Base-by-base conservation (phyloP, 805 yeast species). In the Debaryomyces hansenii region DNA sequence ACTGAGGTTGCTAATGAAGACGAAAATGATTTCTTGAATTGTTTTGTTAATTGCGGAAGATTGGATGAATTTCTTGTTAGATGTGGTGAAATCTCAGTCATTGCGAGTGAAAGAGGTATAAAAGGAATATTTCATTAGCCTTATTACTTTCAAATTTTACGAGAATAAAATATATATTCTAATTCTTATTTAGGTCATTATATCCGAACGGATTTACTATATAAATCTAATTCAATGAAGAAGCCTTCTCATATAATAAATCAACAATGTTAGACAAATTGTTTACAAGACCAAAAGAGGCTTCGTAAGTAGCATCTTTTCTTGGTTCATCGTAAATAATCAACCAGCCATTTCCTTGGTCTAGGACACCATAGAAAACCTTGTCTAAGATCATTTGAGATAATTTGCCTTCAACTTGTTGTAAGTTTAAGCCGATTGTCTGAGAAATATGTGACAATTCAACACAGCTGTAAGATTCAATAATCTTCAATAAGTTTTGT, bases 311-410 rank as follows among this genome's bases (percentile, higher is more conserved):
- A 34, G 87, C 87, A 66, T 94, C 98, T 51, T 83, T 82, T 60
- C 81, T 83, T 36, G 96, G 96, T 63, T 90, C 87, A 48, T 90
- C 96, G 61, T 88, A 94, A 48, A 94, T 82, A 54, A 90, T 84
- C 58, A 94, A 78, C 96, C 97, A 94, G 7, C 99, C 99, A 64
- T 91, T 91, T 40, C 98, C 98, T 73, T 94, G 99, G 67, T 94
- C 99, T 56, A 94, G 76, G 32, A 94, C 98, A 40, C 99, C 99
- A 62, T 84, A 87, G 58, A 94, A 90, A n/a, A 90, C 87, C 60
- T 89, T 86, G 68, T 94, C 99, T 58, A 94, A 78, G 56, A 94
- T 92, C 98, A 94, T 92, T 68, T 92, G 97, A 41, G 95, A 84
- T 53, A 94, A 77, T 66, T 94, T 94, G 16, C 95, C 95, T 70